Evolutionary conservation across 371 early-diverging fungal species (phyloP).

Genomic region (Conidiobolus coronatus): DNA sequence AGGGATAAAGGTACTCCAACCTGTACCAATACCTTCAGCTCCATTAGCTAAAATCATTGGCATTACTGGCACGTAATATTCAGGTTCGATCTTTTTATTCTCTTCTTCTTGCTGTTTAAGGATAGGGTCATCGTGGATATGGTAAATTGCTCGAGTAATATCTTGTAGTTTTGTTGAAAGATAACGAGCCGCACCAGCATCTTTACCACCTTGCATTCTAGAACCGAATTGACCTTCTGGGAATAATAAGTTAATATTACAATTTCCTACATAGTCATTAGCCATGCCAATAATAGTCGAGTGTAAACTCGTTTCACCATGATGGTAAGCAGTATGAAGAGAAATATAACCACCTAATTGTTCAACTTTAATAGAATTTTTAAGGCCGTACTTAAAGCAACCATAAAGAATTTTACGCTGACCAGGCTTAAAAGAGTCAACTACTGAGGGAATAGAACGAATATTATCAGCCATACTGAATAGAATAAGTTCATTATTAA

Average conservation of each 20-base stretch:
- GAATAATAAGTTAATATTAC: slow-evolving; percentile 84
- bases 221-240: slow-evolving; percentile 98
- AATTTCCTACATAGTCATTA: slow-evolving; percentile 95
- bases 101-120: slow-evolving; percentile 88
- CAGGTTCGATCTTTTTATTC: slow-evolving; percentile 86
- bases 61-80: slow-evolving; percentile 86
- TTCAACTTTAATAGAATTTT: slow-evolving; percentile 86
- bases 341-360: slow-evolving; percentile 91
- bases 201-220: slow-evolving; percentile 91
- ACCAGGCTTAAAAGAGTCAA: slow-evolving; percentile 98
- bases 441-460: slow-evolving; percentile 91
- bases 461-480: slow-evolving; percentile 97
- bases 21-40: slow-evolving; percentile 98
- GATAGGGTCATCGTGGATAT: slow-evolving; percentile 72
- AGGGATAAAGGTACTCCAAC: slow-evolving; percentile 66
- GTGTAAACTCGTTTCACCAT: slow-evolving; percentile 83
- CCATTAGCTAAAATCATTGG: slow-evolving; percentile 98
- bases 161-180: slow-evolving; percentile 70
- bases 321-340: slow-evolving; percentile 93
- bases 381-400: slow-evolving; percentile 74
- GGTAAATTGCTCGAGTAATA: slow-evolving; percentile 71
- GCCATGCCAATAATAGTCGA: slow-evolving; percentile 95
- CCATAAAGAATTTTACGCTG: slow-evolving; percentile 96
- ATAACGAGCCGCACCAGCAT: slow-evolving; percentile 96
- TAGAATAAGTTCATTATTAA: slow-evolving; percentile 94